Evolutionary conservation across 306 rosid genomes (phyloP).

Genomic region (Echinosophora koreensis): DNA sequence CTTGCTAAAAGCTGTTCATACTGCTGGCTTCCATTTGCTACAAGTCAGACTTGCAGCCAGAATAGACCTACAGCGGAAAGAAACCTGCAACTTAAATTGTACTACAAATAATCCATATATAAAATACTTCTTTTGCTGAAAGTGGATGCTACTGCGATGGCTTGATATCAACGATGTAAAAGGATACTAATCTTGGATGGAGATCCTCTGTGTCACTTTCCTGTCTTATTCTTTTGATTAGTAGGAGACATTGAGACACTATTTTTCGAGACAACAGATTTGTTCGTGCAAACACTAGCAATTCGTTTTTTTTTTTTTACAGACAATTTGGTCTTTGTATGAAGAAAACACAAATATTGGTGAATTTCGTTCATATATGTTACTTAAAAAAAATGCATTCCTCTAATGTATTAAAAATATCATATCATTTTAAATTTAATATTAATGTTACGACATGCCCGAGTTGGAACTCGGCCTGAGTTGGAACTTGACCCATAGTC

Average conservation of each 20-base stretch:
- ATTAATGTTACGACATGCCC: too few species aligned
- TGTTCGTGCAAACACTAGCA: not conserved
- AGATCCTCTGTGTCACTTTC: too few species aligned
- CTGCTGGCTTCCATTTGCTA: conserved; percentile 36
- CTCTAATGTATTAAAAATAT: not conserved
- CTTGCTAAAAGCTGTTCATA: not conserved
- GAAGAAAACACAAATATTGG: not conserved
- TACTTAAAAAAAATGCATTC: not conserved
- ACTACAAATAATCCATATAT: conserved; percentile 5
- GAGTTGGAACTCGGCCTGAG: too few species aligned
- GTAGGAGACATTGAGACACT: too few species aligned
- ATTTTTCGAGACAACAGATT: too few species aligned
- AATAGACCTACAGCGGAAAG: conserved; percentile 9
- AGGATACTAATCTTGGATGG: not conserved
- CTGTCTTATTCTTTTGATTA: too few species aligned
- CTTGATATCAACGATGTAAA: not conserved
- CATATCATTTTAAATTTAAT: not conserved
- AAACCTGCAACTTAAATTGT: conserved; percentile 16
- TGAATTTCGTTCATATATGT: not conserved
- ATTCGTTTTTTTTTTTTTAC: too few species aligned
- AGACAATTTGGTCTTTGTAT: too few species aligned
- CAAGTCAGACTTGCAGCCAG: conserved; percentile 12
- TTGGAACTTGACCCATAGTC: too few species aligned
- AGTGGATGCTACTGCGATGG: not conserved
- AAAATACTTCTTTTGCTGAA: not conserved